A percentile compares a stretch with the other conserved stretches of the same genome.
Conservation (phyloP, 768 basidiomycete genomes). For the Mycena albidolilacea region DNA sequence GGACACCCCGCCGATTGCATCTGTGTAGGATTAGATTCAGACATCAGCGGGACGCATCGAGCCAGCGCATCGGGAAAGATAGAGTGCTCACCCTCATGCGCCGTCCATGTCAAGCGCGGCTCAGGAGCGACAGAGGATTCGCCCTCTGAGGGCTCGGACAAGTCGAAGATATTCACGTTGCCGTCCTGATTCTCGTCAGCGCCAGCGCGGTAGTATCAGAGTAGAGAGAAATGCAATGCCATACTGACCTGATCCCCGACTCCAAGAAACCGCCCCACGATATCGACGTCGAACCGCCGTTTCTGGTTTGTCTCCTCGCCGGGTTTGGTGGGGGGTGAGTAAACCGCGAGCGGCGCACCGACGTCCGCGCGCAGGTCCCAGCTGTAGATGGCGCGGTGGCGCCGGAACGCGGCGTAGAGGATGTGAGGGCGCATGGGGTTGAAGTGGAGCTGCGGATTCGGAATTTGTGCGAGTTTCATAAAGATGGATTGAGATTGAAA, state of each 20-base stretch:
- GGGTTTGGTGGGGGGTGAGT: constrained; percentile 37
- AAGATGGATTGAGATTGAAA: background rate
- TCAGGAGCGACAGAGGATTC: constrained; percentile 40
- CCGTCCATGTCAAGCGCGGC: constrained; percentile 56
- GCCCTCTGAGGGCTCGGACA: constrained; percentile 44
- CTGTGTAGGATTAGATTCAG: constrained; percentile 53
- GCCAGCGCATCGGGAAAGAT: background rate
- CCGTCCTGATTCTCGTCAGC: constrained; percentile 62
- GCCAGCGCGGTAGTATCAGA: background rate
- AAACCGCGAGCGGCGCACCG: constrained; percentile 57
- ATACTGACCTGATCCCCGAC: constrained; percentile 77
- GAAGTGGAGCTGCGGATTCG: constrained; percentile 72
- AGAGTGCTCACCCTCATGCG: constrained; percentile 68
- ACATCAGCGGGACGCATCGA: background rate
- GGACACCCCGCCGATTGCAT: constrained; percentile 79
- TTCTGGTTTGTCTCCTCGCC: constrained; percentile 76
- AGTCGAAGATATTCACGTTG: constrained; percentile 70
- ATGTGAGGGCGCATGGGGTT: constrained; percentile 80
- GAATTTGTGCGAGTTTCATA: background rate
- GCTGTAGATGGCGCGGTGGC: constrained; percentile 71
- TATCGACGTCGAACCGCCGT: constrained; percentile 83
- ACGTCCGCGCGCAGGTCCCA: constrained; percentile 86
- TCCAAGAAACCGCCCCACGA: constrained; percentile 72
- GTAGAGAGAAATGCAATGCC: background rate
- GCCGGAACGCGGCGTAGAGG: constrained; percentile 85